Percentiles rank a stretch among this genome's conserved stretches.
phyloP scores from a whole-genome alignment of 2,329 filamentous ascomycete genomes.

The Ambrosiella cleistominuta region DNA sequence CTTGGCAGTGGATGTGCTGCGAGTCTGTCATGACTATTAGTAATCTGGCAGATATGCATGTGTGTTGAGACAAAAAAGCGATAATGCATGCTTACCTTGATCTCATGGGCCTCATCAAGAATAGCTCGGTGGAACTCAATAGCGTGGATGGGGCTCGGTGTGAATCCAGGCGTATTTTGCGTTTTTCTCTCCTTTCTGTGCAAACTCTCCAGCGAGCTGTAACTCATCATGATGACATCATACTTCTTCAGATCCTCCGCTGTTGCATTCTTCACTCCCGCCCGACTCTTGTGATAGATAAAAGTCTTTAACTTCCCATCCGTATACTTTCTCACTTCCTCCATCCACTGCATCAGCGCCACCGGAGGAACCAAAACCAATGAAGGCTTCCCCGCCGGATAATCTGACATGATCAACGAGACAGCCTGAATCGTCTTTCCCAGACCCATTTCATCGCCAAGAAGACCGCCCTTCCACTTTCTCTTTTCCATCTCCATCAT shows the following conservation, averaged over 20 bases:
- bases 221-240: conserved; percentile 95
- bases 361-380: conserved; percentile 85
- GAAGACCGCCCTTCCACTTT: conserved; percentile 69
- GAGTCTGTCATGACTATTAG: conserved; percentile 30
- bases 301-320: conserved; percentile 79
- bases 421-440: conserved; percentile 98
- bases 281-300: conserved; percentile 74
- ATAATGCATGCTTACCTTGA: conserved; percentile 42
- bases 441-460: conserved; percentile 97
- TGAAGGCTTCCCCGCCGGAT: conserved; percentile 63
- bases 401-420: conserved; percentile 95
- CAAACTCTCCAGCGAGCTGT: conserved; percentile 78
- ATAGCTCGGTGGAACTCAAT: conserved; percentile 82
- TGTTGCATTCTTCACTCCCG: conserved; percentile 61
- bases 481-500: conserved; percentile 80
- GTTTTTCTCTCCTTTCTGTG: conserved; percentile 61
- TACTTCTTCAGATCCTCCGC: conserved; percentile 60
- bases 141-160: conserved; percentile 62
- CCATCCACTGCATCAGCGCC: conserved; percentile 87
- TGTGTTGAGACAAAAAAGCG: background rate
- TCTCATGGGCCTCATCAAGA: conserved; percentile 87
- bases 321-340: conserved; percentile 65
- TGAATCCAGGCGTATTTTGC: conserved; percentile 37
- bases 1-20: conserved; percentile 80
- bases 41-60: background rate